phyloP scores from a whole-genome alignment of 768 basidiomycete genomes.

The Rhizopogon sp. region DNA sequence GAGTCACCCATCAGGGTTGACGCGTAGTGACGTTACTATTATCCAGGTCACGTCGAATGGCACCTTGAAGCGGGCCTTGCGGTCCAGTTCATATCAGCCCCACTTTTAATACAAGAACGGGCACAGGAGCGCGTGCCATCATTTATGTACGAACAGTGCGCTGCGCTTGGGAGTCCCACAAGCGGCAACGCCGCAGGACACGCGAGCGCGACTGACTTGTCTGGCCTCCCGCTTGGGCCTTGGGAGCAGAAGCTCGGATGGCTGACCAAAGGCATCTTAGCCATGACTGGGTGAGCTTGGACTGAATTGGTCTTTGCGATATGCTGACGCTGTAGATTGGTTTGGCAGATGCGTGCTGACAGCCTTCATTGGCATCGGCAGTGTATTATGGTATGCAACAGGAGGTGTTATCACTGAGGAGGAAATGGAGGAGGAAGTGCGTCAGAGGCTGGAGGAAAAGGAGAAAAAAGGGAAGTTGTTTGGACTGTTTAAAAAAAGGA shows the following conservation, averaged over 20 bases:
- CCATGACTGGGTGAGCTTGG: constrained; percentile 62
- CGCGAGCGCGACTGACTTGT: constrained; percentile 61
- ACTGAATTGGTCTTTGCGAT: background rate
- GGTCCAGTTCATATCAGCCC: constrained; percentile 79
- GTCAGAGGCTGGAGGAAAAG: constrained; percentile 53
- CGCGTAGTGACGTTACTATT: background rate
- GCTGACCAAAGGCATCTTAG: constrained; percentile 67
- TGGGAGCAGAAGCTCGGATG: constrained; percentile 71
- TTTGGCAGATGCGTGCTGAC: constrained; percentile 70
- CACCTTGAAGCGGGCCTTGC: constrained; percentile 84
- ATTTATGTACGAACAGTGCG: constrained; percentile 67
- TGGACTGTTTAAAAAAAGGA: constrained; percentile 21
- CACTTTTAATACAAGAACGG: constrained; percentile 58
- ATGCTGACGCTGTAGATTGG: constrained; percentile 8
- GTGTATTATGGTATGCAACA: constrained; percentile 82
- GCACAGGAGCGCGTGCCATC: constrained; percentile 45
- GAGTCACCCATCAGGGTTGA: background rate
- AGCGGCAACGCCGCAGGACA: constrained; percentile 89
- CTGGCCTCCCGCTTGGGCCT: constrained; percentile 62
- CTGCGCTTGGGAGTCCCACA: constrained; percentile 46
- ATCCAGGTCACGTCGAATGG: constrained; percentile 78
- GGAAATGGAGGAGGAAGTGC: constrained; percentile 74
- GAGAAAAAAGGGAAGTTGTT: constrained; percentile 45
- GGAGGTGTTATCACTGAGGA: constrained; percentile 73
- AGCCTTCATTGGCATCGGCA: constrained; percentile 76